phyloP scores from a whole-genome alignment of 1,284 basidiomycete genomes.

The Entoloma clypeatum region DNA sequence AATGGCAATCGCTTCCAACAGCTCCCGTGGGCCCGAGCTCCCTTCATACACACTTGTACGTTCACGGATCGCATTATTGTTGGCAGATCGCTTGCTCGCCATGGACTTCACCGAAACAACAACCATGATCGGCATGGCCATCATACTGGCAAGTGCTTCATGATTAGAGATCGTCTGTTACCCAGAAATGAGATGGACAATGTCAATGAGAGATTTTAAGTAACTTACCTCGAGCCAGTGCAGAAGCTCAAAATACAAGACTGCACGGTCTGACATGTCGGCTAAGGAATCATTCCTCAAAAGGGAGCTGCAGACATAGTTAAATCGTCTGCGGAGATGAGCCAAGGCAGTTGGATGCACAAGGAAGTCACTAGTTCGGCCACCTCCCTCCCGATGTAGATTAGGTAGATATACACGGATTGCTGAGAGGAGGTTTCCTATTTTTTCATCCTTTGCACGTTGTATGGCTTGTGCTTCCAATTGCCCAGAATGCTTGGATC shows the following conservation, averaged over 20 bases:
- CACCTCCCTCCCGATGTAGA: conserved; percentile 65
- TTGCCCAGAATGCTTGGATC: conserved; percentile 75
- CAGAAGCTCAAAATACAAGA: conserved; percentile 84
- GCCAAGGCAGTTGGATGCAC: conserved; percentile 87
- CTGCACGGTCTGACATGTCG: conserved; percentile 86
- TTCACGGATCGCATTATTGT: conserved; percentile 56
- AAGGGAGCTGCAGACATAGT: conserved; percentile 78
- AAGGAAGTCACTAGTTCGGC: conserved; percentile 79
- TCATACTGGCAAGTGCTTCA: conserved; percentile 87
- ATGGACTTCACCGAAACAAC: conserved; percentile 55
- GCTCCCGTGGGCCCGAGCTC: conserved; percentile 80
- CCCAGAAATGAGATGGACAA: conserved; percentile 5
- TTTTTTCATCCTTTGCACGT: conserved; percentile 63
- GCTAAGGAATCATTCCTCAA: conserved; percentile 86
- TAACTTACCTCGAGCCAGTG: conserved; percentile 82
- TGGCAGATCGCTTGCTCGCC: too few relatives aligned
- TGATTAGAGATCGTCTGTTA: conserved; percentile 81
- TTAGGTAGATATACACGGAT: conserved; percentile 80
- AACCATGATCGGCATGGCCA: conserved; percentile 95
- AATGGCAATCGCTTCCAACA: conserved; percentile 84
- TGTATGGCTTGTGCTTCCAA: conserved; percentile 71
- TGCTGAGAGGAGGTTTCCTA: conserved; percentile 61
- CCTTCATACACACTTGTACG: conserved; percentile 85
- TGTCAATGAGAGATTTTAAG: background rate
- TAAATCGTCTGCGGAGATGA: conserved; percentile 85